Evolutionary conservation across 345 rosid genomes (phyloP), one percentile per base, ranked within the genome.

Genomic region (Trapa incisa): DNA sequence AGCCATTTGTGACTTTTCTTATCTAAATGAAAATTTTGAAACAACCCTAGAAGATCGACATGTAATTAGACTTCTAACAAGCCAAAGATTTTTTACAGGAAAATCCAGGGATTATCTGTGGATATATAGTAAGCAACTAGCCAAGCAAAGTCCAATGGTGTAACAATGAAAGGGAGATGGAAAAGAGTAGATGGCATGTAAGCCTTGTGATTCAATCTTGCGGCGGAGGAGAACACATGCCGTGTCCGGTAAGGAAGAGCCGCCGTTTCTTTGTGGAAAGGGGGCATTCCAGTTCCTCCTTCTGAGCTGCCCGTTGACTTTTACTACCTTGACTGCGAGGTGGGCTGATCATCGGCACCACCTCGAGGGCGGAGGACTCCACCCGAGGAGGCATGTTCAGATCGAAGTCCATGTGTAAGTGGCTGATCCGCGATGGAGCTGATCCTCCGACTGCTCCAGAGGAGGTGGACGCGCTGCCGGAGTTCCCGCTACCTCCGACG

Each of bases 361-460:
- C 71, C 61, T n/a, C 15, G 16, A 43, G 29, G 56, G 64, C 35
- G 64, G 74, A 69, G 38, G 78, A 79, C 17, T 93, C 97, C 1
- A 92, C 92, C 73, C 80, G 61, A 29, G 98, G 92, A 1, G 98
- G 97, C 62, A 90, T 37, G 80, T 93, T 93, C 38, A 93, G 77
- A 81, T 93, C 98, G 64, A 92, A 83, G 36, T 72, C 91, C 29
- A 87, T 86, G 56, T 82, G 75, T 69, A 61, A 6, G 43, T 63
- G 84, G 71, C 58, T 57, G 68, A 58, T 12, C 43, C 37, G 22
- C 38, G 53, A 41, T 13, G 63, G 12, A 4, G 36, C 65, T 14
- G 45, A 68, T 47, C 66, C 57, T 10, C 41, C 77, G 67, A 61
- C 74, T 5, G 67, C 81, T 13, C 90, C 96, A 69, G 67, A 64